These are phyloP conservation scores for Ceratocystis cubensis DNA, from an alignment of 2,329 filamentous ascomycete genomes.

Conservation along the genomic window DNA sequence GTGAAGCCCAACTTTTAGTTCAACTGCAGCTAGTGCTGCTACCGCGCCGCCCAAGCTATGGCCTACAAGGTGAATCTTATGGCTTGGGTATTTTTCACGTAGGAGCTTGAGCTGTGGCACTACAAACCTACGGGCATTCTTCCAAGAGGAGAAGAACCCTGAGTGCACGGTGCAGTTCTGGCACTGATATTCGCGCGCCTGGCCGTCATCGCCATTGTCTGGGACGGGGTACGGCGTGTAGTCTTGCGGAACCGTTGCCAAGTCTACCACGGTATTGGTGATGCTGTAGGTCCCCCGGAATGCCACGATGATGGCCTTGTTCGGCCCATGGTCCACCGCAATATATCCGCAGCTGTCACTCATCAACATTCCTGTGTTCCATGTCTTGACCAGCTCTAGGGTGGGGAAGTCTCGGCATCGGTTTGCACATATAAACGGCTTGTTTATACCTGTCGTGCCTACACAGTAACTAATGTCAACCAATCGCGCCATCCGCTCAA, in stretches of 20 bases:
- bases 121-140: slow-evolving; percentile 56
- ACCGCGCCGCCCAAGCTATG: slow-evolving; percentile 91
- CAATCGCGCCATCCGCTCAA: slow-evolving; percentile 79
- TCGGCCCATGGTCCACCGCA: slow-evolving; percentile 57
- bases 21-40: slow-evolving; percentile 72
- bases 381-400: slow-evolving; percentile 69
- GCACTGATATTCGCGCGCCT: slow-evolving; percentile 42
- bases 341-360: slow-evolving; percentile 91
- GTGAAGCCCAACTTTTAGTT: slow-evolving; percentile 59
- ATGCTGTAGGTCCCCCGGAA: slow-evolving; percentile 94
- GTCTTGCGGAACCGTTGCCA: slow-evolving; percentile 77
- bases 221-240: slow-evolving; percentile 74
- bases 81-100: slow-evolving; percentile 50
- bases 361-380: slow-evolving; percentile 78
- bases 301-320: slow-evolving; percentile 57
- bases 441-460: slow-evolving; percentile 64
- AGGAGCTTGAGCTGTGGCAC: slow-evolving; percentile 53
- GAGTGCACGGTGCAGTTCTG: slow-evolving; percentile 82
- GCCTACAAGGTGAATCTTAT: slow-evolving; percentile 67
- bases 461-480: slow-evolving; percentile 95
- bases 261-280: slow-evolving; percentile 77
- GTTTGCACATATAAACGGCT: slow-evolving; percentile 74
- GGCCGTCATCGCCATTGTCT: slow-evolving; percentile 29
- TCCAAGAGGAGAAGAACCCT: slow-evolving; percentile 81
- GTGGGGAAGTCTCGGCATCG: slow-evolving; percentile 72